Percentiles rank a stretch among this genome's conserved stretches.
phyloP scores from a whole-genome alignment of 345 rosid genomes.

The Sapria himalayana region DNA sequence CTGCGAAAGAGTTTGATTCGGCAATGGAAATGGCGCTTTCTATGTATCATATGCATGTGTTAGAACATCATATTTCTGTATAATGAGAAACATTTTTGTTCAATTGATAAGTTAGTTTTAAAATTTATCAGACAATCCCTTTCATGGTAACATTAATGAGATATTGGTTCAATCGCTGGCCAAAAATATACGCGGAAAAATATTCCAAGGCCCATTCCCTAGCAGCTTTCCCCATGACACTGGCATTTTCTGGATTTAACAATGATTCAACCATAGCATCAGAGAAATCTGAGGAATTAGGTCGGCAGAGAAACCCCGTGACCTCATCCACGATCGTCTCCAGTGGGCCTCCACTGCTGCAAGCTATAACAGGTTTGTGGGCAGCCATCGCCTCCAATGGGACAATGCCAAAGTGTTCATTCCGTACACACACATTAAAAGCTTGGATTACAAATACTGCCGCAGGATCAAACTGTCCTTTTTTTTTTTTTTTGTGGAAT shows the following conservation, averaged over 20 bases:
- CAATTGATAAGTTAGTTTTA: too few relatives aligned
- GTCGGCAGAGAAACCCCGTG: conserved; percentile 68
- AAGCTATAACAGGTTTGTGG: conserved; percentile 67
- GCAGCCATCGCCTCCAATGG: conserved; percentile 98
- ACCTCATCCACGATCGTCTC: conserved; percentile 50
- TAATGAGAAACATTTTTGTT: too few relatives aligned
- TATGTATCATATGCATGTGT: too few relatives aligned
- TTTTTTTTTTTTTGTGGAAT: too few relatives aligned
- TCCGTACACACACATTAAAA: too few relatives aligned
- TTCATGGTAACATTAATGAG: conserved; percentile 17
- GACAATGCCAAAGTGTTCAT: conserved; percentile 86
- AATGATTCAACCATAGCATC: conserved; percentile 49
- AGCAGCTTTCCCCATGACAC: conserved; percentile 46
- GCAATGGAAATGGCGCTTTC: too few relatives aligned
- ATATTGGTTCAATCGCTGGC: conserved; percentile 47
- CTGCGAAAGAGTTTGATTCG: too few relatives aligned
- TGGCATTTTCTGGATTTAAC: conserved; percentile 34
- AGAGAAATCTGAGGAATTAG: conserved; percentile 41
- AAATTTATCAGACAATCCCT: conserved; percentile 30
- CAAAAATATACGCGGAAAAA: conserved; percentile 53
- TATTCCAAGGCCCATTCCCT: conserved; percentile 29
- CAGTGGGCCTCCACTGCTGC: conserved; percentile 84
- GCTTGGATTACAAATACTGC: too few relatives aligned
- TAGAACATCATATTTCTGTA: too few relatives aligned
- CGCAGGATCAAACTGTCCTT: too few relatives aligned